Evolutionary conservation across 2,329 filamentous ascomycete genomes (phyloP).

Genomic region (Beauveria brongniartii): DNA sequence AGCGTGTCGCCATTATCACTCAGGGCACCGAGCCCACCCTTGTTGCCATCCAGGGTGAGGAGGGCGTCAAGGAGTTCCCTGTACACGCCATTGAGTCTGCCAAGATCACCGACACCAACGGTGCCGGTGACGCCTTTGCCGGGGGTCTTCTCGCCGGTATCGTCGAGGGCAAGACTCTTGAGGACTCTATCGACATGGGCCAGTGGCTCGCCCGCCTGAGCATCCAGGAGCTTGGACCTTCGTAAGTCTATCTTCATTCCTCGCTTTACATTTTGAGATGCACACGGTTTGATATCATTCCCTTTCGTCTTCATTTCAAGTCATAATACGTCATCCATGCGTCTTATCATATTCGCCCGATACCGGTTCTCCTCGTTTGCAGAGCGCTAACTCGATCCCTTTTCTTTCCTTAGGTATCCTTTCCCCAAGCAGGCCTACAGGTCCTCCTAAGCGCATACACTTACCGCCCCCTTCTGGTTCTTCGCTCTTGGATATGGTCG

Average conservation of each 20-base stretch:
- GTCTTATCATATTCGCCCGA: background rate
- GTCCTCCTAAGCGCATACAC: slow-evolving; percentile 28
- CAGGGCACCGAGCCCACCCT: slow-evolving; percentile 90
- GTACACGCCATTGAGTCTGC: slow-evolving; percentile 71
- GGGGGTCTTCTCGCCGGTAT: slow-evolving; percentile 89
- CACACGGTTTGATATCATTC: background rate
- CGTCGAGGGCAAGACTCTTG: slow-evolving; percentile 73
- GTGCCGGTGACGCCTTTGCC: slow-evolving; percentile 93
- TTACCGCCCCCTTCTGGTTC: slow-evolving; percentile 12
- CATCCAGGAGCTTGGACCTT: slow-evolving; percentile 91
- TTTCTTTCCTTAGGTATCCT: slow-evolving; percentile 52
- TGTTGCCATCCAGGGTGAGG: slow-evolving; percentile 66
- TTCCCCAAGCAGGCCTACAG: slow-evolving; percentile 74
- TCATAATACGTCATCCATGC: slow-evolving; percentile 5
- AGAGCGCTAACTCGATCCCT: slow-evolving; percentile 4
- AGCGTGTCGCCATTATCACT: slow-evolving; percentile 83
- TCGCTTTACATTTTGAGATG: slow-evolving; percentile 4
- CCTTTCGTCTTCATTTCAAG: slow-evolving; percentile 8
- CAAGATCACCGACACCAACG: slow-evolving; percentile 92
- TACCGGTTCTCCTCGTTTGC: background rate
- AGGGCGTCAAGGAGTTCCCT: slow-evolving; percentile 65
- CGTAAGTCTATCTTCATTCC: slow-evolving; percentile 54
- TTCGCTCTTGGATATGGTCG: slow-evolving; percentile 11
- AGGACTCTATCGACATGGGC: slow-evolving; percentile 77
- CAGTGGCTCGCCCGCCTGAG: slow-evolving; percentile 93